Percentiles rank a stretch among this genome's conserved stretches.
Evolutionary conservation across 1,284 basidiomycete genomes (phyloP).

Genomic region (Austroboletus rostrupii): DNA sequence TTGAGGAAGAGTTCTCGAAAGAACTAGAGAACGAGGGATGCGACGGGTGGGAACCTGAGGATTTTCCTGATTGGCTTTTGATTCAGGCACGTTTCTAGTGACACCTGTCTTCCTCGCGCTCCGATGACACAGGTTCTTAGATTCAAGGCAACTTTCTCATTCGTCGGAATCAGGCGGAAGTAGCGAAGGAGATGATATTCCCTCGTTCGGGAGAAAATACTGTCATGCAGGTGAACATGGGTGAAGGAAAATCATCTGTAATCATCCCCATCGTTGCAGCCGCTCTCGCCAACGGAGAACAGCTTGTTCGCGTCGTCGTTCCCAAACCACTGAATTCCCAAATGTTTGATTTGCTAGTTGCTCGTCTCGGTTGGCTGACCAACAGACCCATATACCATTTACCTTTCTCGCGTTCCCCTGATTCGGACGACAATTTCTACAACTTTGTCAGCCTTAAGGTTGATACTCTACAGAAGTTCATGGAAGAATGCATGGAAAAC

Average conservation of each 20-base stretch:
- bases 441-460: no score
- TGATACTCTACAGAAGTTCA: no score
- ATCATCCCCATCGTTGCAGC: constrained; percentile 39
- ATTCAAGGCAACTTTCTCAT: constrained; percentile 32
- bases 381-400: constrained; percentile 45
- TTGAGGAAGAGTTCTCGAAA: no score
- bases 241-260: no score
- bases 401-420: constrained; percentile 40
- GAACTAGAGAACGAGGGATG: constrained; percentile 17
- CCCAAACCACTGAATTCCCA: constrained; percentile 30
- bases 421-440: no score
- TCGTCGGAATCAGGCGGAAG: constrained; percentile 30
- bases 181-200: constrained; percentile 44
- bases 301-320: constrained; percentile 33
- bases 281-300: constrained; percentile 38
- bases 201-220: constrained; percentile 35
- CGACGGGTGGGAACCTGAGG: constrained; percentile 11
- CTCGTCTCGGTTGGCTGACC: constrained; percentile 40
- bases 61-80: constrained; percentile 39
- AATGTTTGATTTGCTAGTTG: constrained; percentile 47
- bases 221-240: constrained; percentile 33
- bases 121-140: no score
- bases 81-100: constrained; percentile 34
- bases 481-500: no score
- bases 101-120: no score